Evolutionary conservation across 2,329 filamentous ascomycete species (phyloP).

Genomic region (Penicillium sp.): DNA sequence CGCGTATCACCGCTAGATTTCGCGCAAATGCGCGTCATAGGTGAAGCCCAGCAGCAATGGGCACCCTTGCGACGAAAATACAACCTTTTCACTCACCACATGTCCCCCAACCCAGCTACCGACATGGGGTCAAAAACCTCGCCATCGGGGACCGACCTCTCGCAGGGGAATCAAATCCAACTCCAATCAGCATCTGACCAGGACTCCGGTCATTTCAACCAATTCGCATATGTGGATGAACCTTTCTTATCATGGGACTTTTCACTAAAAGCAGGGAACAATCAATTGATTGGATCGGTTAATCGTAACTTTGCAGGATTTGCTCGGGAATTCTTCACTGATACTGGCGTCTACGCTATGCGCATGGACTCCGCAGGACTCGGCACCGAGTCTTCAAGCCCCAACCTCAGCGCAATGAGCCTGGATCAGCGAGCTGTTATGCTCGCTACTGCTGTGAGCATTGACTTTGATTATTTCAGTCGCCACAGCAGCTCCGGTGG

Average conservation of each 20-base stretch:
- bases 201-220: slow-evolving; percentile 52
- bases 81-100: slow-evolving; percentile 62
- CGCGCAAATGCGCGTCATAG: slow-evolving; percentile 63
- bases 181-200: slow-evolving; percentile 31
- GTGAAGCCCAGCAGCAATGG: slow-evolving; percentile 66
- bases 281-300: slow-evolving; percentile 59
- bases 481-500: slow-evolving; percentile 55
- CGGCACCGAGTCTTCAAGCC: slow-evolving; percentile 37
- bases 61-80: slow-evolving; percentile 64
- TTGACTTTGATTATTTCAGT: slow-evolving; percentile 70
- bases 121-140: slow-evolving; percentile 41
- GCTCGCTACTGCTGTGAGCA: slow-evolving; percentile 65
- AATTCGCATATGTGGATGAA: slow-evolving; percentile 66
- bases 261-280: slow-evolving; percentile 54
- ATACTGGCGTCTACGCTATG: slow-evolving; percentile 65
- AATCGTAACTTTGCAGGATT: slow-evolving; percentile 66
- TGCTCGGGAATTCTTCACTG: slow-evolving; percentile 65
- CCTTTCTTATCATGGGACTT: slow-evolving; percentile 68
- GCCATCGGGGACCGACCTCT: slow-evolving; percentile 51
- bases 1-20: slow-evolving; percentile 58
- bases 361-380: slow-evolving; percentile 63
- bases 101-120: slow-evolving; percentile 40
- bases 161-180: slow-evolving; percentile 51
- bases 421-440: slow-evolving; percentile 67
- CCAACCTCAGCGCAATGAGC: slow-evolving; percentile 56